Evolutionary conservation across 169 alveolate species (phyloP).

Genomic region (Plasmodium malariae): DNA sequence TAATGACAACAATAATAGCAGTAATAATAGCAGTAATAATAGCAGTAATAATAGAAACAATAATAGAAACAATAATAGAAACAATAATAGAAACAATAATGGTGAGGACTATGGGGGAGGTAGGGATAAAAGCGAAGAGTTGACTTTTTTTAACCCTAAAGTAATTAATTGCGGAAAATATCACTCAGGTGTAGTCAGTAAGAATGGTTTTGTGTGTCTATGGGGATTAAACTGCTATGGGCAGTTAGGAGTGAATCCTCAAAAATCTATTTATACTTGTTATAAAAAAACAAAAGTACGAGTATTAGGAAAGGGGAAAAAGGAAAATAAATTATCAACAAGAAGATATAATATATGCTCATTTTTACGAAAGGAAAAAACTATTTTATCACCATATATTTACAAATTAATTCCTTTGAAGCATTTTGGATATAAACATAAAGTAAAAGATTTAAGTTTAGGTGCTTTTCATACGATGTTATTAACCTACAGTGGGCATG

Average conservation of each 20-base stretch:
- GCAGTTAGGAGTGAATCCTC: conserved; percentile 37
- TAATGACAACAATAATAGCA: not conserved
- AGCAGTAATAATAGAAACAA: not conserved
- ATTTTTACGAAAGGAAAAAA: conserved; percentile 11
- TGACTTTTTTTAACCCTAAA: conserved; percentile 20
- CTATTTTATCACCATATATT: conserved; percentile 36
- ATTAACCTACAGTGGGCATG: conserved; percentile 45
- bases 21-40: not conserved
- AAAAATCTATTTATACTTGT: conserved; percentile 42
- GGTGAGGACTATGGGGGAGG: not conserved
- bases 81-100: not conserved
- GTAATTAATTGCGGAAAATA: conserved; percentile 46
- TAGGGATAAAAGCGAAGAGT: not conserved
- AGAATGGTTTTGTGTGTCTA: conserved; percentile 51
- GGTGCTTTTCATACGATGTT: conserved; percentile 54
- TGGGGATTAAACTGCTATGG: conserved; percentile 70
- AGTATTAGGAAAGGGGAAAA: not conserved
- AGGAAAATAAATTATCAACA: not conserved
- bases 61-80: not conserved
- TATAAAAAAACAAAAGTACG: conserved; percentile 16
- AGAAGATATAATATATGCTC: not conserved
- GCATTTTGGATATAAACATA: conserved; percentile 53
- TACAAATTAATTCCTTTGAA: conserved; percentile 38
- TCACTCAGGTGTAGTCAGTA: conserved; percentile 62
- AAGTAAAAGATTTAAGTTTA: conserved; percentile 53